Conservation (phyloP, 257 asterid genomes). For the Solanum bulbocastanum region DNA sequence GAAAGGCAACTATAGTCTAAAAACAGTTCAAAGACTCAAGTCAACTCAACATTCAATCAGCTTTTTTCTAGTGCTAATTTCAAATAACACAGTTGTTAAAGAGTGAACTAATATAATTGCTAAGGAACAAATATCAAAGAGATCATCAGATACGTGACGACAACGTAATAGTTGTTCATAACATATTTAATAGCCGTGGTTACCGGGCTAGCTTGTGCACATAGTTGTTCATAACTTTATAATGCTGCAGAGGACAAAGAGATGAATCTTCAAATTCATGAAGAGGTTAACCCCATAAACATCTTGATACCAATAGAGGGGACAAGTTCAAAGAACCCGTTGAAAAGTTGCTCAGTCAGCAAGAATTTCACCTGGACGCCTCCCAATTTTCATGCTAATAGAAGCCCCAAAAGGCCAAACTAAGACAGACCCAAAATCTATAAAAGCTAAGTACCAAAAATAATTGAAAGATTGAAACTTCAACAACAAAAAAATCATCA, state of each 20-base stretch:
- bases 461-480: neutral
- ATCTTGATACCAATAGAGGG: neutral
- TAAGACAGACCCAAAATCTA: neutral
- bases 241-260: neutral
- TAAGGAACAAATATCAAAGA: neutral
- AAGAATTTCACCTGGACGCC: neutral
- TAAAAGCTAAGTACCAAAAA: neutral
- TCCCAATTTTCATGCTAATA: neutral
- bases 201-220: neutral
- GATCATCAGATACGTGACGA: neutral
- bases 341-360: conserved; percentile 1
- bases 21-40: neutral
- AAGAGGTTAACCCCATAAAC: neutral
- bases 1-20: neutral
- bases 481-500: neutral
- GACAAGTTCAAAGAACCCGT: neutral
- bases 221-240: neutral
- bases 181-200: neutral
- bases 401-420: neutral
- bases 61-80: neutral
- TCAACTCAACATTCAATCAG: neutral
- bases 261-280: neutral
- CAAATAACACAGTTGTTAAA: neutral
- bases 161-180: neutral
- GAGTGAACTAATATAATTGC: neutral